phyloP scores from a whole-genome alignment of 2,329 filamentous ascomycete species.

The Furcasterigmium sp. region DNA sequence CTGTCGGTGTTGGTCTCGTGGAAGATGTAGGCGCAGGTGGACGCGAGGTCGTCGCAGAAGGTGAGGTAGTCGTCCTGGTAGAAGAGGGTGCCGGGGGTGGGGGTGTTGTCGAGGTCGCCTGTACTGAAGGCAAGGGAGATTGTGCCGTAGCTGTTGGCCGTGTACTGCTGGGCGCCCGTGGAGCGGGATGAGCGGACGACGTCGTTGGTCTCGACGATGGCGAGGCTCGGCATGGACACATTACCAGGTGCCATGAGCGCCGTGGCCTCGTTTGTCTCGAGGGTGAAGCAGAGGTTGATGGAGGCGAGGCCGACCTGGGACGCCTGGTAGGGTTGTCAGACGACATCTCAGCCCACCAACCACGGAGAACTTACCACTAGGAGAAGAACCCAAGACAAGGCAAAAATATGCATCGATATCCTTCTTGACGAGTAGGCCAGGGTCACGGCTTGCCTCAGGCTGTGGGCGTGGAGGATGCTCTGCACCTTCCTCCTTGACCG shows the following conservation, averaged over 20 bases:
- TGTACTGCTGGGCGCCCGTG: slow-evolving; percentile 30
- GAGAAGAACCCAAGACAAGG: slow-evolving; percentile 22
- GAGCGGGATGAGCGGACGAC: slow-evolving; percentile 16
- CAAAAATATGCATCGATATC: slow-evolving; percentile 19
- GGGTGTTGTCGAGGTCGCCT: slow-evolving; percentile 14
- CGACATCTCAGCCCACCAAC: not conserved
- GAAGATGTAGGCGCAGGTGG: slow-evolving; percentile 28
- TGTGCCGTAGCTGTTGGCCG: slow-evolving; percentile 37
- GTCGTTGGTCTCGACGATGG: slow-evolving; percentile 23
- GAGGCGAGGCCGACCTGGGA: slow-evolving; percentile 37
- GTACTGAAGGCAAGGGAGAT: slow-evolving; percentile 24
- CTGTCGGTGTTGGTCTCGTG: slow-evolving; percentile 20
- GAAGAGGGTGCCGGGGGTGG: slow-evolving; percentile 22
- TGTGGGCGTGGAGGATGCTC: slow-evolving; percentile 22
- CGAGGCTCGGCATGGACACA: slow-evolving; percentile 30
- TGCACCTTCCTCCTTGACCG: slow-evolving; percentile 33
- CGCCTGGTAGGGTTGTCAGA: slow-evolving; percentile 17
- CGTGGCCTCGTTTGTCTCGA: slow-evolving; percentile 27
- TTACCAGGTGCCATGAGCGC: slow-evolving; percentile 25
- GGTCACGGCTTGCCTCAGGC: slow-evolving; percentile 20
- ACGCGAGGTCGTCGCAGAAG: slow-evolving; percentile 7
- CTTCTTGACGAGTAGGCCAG: slow-evolving; percentile 20
- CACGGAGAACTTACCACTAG: slow-evolving; percentile 19
- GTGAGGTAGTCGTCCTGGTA: slow-evolving; percentile 20
- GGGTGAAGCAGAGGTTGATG: slow-evolving; percentile 35